Evolutionary conservation across 1,284 basidiomycete genomes (phyloP).

Genomic region (Porodaedalea pini): DNA sequence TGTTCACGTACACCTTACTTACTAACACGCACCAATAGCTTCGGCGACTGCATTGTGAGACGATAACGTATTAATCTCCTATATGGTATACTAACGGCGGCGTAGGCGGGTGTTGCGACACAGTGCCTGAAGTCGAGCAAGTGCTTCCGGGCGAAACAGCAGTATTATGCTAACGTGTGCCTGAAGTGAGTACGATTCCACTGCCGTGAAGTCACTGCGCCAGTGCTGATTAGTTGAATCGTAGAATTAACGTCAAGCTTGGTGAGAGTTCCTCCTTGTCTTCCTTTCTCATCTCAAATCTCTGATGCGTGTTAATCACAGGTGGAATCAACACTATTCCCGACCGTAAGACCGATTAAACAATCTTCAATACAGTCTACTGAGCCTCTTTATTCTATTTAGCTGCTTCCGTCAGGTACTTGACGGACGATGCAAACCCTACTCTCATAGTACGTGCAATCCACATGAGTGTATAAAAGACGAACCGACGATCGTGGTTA

Average conservation of each 20-base stretch:
- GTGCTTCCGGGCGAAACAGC: slow-evolving; percentile 58
- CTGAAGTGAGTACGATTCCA: slow-evolving; percentile 54
- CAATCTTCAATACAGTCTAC: not conserved
- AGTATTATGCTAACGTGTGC: slow-evolving; percentile 75
- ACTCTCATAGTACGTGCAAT: slow-evolving; percentile 71
- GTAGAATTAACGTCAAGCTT: slow-evolving; percentile 75
- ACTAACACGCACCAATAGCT: slow-evolving; percentile 38
- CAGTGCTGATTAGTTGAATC: slow-evolving; percentile 8
- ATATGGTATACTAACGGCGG: slow-evolving; percentile 4
- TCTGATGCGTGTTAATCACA: not conserved
- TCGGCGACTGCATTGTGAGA: slow-evolving; percentile 63
- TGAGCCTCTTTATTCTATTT: not conserved
- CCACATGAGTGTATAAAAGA: too few species aligned
- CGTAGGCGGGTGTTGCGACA: slow-evolving; percentile 63
- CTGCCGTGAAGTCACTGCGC: not conserved
- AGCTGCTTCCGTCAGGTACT: slow-evolving; percentile 46
- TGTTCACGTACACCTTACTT: slow-evolving; percentile 3
- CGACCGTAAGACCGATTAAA: slow-evolving; percentile 33
- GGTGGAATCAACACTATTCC: slow-evolving; percentile 70
- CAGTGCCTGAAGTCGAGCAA: slow-evolving; percentile 68
- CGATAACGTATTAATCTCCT: not conserved
- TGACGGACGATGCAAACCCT: slow-evolving; percentile 65
- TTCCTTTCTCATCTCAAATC: not conserved
- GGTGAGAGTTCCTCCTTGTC: slow-evolving; percentile 32
- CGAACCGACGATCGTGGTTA: too few species aligned